Base-by-base conservation (phyloP, 257 asterid genomes). In the Catharanthus roseus region DNA sequence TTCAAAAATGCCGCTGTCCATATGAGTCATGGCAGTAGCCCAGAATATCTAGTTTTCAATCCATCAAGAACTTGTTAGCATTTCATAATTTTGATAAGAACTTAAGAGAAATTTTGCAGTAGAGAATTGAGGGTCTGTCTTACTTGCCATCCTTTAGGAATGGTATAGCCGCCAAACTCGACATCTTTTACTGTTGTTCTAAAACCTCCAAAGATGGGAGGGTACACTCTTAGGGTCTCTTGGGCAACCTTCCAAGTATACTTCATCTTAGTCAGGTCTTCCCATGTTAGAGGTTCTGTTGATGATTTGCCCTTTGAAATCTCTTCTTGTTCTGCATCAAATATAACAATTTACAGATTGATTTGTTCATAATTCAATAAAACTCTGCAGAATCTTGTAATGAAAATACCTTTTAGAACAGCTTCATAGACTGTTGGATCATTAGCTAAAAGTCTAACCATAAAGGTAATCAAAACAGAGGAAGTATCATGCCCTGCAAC, bases 71-170 rank as follows among this genome's bases (percentile, higher is more conserved):
- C 1, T 15, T 29, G 39, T 66, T 24, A 18, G 21, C 44, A 65
- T 63, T 58, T 16, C 57, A 45, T 58, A 26, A 62, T 66, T 28
- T 42, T 42, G 26, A 8, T 9, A 33, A 29, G 15, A 50, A 47
- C 36, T 42, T 2, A 10, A 44, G 8, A 67, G n/a, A 50, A n/a
- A 28, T 24, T 31, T 10, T 28, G 23, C 55, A 42, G 1, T 23
- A n/a, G 36, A 49, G 62, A 70, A 24, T 31, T 13, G 56, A 38
- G n/a, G 38, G 26, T 73, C 84, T 84, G 26, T 73, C 84, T 84
- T 89, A 89, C 91, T 77, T 86, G 90, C 96, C 97, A 88, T 80
- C 96, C 97, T 76, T 84, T 85, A 0, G 97, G 97, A 53, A 88
- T 85, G 63, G 75, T 53, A 84, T 86, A 82, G 57, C 90, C 93